Evolutionary conservation across 1,284 basidiomycete species (phyloP), one percentile per base, ranked within the genome.

Genomic region (Phylloboletellus chloephorus): DNA sequence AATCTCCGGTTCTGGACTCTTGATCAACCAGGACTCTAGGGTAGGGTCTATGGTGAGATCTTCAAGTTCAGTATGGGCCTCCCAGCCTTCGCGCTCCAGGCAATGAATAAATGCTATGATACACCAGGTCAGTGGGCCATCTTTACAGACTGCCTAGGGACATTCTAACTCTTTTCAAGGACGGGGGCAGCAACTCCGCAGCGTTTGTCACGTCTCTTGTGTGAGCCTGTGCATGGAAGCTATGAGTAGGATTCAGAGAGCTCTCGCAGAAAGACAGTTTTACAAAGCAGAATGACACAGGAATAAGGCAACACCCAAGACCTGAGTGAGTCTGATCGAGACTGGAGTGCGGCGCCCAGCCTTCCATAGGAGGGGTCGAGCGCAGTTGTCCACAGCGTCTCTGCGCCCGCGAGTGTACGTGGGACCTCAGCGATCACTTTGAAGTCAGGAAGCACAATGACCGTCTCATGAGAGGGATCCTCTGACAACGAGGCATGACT

Each of bases 371-470:
- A 67, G 1, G 82, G 79, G 49, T 78, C 72, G 9, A 93, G 68
- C 4, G 77, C 72, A 22, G 67, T 63, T 24, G 75, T 66, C 74
- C 81, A 91, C 25, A 95, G 65, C 15, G 73, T 69, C 45, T 78
- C 67, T 7, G 90, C 91, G 16, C 86, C 87, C 3, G 74, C 69
- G 7, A 57, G 48, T 4, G 80, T 74, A 33, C 76, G 69, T 22
- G 77, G 73, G 12, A 94, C 77, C 38, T 82, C 81, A 4, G 76
- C 72, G 16, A 91, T 74, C 37, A 90, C 71, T 52, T 82, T 90
- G 70, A 84, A 96, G 64, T 97, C 93, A 4, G 93, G 93, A 55
- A 97, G 81, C 2, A 96, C 75, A 36, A 97, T 71, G 12, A 90
- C 82, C 0, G 84, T 86, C 46, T 89, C 82, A 31, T 70, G 64